Conservation (phyloP, 345 rosid species). For the Dimocarpus longan region DNA sequence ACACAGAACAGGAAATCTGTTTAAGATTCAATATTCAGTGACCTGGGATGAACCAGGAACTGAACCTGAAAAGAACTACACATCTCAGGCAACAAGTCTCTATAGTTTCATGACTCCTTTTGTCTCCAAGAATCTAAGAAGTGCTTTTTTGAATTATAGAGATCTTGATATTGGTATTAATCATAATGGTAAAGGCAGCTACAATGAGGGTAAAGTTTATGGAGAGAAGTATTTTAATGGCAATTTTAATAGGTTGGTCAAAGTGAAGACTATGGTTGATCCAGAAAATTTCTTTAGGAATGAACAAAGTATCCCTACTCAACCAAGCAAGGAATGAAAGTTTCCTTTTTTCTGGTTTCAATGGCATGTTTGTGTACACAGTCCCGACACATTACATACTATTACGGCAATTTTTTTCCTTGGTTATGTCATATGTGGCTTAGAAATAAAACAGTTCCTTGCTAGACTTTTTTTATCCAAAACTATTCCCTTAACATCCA, state of each 20-base stretch:
- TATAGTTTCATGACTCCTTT: slow-evolving; percentile 54
- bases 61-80: slow-evolving; percentile 26
- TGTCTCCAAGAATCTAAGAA: slow-evolving; percentile 70
- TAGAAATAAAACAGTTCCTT: too few relatives aligned
- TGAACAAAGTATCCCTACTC: slow-evolving; percentile 60
- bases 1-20: slow-evolving; percentile 59
- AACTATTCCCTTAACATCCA: slow-evolving; percentile 49
- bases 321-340: background rate
- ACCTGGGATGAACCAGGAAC: slow-evolving; percentile 46
- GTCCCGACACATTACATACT: too few relatives aligned
- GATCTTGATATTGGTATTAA: slow-evolving; percentile 58
- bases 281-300: slow-evolving; percentile 51
- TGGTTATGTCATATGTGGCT: too few relatives aligned
- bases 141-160: slow-evolving; percentile 54
- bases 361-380: too few relatives aligned
- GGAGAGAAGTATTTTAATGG: slow-evolving; percentile 53
- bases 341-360: too few relatives aligned
- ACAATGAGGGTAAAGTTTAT: slow-evolving; percentile 46
- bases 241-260: slow-evolving; percentile 55
- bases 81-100: slow-evolving; percentile 33
- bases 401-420: too few relatives aligned
- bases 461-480: slow-evolving; percentile 30
- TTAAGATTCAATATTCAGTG: slow-evolving; percentile 47
- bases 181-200: slow-evolving; percentile 31
- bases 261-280: slow-evolving; percentile 51